These are phyloP conservation scores for Acrocalymma vagum DNA, from an alignment of 2,329 filamentous ascomycete species.

Conservation along the genomic window DNA sequence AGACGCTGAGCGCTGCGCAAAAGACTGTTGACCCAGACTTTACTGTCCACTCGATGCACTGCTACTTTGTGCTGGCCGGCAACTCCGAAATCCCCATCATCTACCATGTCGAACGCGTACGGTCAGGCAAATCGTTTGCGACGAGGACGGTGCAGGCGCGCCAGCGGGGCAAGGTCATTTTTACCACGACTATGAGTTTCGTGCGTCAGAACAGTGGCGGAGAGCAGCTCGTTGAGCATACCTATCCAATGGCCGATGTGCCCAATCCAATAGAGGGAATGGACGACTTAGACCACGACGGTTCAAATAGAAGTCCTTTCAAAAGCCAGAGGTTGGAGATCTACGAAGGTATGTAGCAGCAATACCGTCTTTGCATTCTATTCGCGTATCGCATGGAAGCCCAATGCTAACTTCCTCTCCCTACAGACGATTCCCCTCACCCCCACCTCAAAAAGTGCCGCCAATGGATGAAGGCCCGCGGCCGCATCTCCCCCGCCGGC, in stretches of 20 bases:
- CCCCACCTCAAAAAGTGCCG: conserved; percentile 72
- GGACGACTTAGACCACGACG: conserved; percentile 40
- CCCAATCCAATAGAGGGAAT: conserved; percentile 53
- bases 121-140: conserved; percentile 87
- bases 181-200: conserved; percentile 94
- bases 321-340: conserved; percentile 66
- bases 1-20: conserved; percentile 87
- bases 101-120: conserved; percentile 93
- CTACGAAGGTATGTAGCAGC: conserved; percentile 59
- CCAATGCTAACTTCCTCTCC: conserved; percentile 24
- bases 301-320: conserved; percentile 60
- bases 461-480: conserved; percentile 77
- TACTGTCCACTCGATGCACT: conserved; percentile 94
- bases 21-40: conserved; percentile 84
- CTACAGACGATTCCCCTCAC: conserved; percentile 53
- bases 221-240: conserved; percentile 70
- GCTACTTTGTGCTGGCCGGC: conserved; percentile 96
- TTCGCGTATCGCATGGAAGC: conserved; percentile 1
- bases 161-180: conserved; percentile 88
- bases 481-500: conserved; percentile 75
- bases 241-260: conserved; percentile 61
- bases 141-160: conserved; percentile 96
- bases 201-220: conserved; percentile 70
- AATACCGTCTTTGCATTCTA: no score
- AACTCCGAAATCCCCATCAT: conserved; percentile 85